phyloP scores from a whole-genome alignment of 768 basidiomycete species.

The Chalciporus sphaerocephalus region DNA sequence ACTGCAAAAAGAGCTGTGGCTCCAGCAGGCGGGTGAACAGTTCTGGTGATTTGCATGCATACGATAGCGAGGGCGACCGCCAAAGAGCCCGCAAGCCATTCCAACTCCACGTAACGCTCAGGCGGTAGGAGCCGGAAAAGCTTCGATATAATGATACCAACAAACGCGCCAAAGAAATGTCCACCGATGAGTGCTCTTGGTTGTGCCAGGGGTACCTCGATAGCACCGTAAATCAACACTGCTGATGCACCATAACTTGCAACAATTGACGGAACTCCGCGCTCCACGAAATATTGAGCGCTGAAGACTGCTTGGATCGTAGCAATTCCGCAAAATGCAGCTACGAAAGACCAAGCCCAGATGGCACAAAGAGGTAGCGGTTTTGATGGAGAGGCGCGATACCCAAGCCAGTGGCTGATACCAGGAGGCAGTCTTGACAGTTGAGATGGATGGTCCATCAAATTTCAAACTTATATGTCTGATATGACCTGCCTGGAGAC shows the following conservation, averaged over 20 bases:
- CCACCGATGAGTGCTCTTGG: conserved; percentile 49
- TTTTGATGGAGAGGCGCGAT: conserved; percentile 9
- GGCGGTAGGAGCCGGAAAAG: conserved; percentile 44
- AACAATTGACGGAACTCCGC: conserved; percentile 35
- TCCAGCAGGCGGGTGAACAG: conserved; percentile 54
- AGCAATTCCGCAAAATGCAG: conserved; percentile 47
- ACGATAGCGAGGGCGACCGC: conserved; percentile 41
- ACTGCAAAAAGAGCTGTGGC: conserved; percentile 53
- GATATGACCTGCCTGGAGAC: too few relatives aligned
- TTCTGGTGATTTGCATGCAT: conserved; percentile 49
- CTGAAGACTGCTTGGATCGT: conserved; percentile 50
- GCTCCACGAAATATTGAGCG: conserved; percentile 42
- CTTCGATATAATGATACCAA: conserved; percentile 49
- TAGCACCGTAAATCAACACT: conserved; percentile 49
- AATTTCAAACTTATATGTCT: too few relatives aligned
- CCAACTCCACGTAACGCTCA: conserved; percentile 40
- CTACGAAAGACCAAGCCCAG: conserved; percentile 46
- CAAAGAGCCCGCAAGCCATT: conserved; percentile 39
- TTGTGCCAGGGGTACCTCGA: conserved; percentile 51
- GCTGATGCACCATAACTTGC: conserved; percentile 44
- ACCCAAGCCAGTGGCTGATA: conserved; percentile 13
- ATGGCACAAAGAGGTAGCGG: conserved; percentile 2
- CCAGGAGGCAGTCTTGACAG: neutral
- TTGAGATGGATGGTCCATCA: conserved; percentile 1
- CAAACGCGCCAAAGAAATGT: conserved; percentile 37